These are phyloP conservation scores for Geotrichum siamense DNA, from an alignment of 1,139 yeast species.

Conservation along the genomic window DNA sequence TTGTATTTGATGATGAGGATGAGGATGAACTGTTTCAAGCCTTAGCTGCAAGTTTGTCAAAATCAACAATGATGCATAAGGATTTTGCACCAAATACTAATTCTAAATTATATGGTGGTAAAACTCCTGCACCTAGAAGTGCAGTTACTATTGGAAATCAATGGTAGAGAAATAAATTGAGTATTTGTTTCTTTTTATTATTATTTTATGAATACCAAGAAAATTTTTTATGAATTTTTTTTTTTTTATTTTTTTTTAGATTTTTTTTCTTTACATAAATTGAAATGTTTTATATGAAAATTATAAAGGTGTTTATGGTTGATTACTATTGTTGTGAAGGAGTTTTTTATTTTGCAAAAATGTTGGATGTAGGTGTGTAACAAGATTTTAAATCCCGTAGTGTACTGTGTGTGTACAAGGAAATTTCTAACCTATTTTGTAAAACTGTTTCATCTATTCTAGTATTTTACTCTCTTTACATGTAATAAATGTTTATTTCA, in stretches of 20 bases:
- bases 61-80: background rate
- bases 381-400: too few relatives aligned
- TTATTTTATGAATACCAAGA: background rate
- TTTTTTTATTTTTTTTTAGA: constrained; percentile 3
- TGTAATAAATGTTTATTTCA: too few relatives aligned
- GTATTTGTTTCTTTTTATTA: background rate
- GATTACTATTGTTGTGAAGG: too few relatives aligned
- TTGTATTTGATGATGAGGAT: constrained; percentile 11
- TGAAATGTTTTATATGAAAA: too few relatives aligned
- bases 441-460: too few relatives aligned
- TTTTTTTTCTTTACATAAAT: constrained; percentile 5
- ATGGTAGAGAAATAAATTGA: background rate
- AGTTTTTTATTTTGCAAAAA: too few relatives aligned
- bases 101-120: background rate
- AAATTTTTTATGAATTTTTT: constrained; percentile 1
- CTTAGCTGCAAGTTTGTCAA: constrained; percentile 2
- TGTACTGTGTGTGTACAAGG: too few relatives aligned
- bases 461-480: too few relatives aligned
- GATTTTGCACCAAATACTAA: background rate
- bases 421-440: too few relatives aligned
- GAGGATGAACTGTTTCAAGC: constrained; percentile 9
- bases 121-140: background rate
- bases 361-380: too few relatives aligned
- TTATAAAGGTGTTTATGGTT: too few relatives aligned
- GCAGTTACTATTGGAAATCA: background rate